Base-by-base conservation (phyloP, 148 eudicot genomes). In the Vaccinium myrtillus region DNA sequence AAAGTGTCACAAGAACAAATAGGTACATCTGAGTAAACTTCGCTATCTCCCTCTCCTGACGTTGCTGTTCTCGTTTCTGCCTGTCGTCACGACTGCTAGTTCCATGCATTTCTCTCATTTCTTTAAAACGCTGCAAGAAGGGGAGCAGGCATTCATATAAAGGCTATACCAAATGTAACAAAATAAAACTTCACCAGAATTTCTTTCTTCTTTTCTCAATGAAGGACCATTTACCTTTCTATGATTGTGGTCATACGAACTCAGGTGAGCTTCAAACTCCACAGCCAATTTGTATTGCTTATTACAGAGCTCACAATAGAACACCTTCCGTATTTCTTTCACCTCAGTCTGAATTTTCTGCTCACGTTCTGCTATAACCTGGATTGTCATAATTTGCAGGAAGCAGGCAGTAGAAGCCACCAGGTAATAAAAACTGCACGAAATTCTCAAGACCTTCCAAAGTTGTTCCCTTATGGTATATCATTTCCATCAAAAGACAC, bases 331-430 rank as follows among this genome's bases (percentile, higher is more conserved):
- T 88, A 96, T 96, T 87, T 97, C 99, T 84, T 95, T 94, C 88
- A 97, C 99, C 89, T 97, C 99, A 27, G 92, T 95, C 85, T 97
- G 96, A 89, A 94, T 97, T 92, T 94, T 95, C 85, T 94, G 96
- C 96, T 97, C 99, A 75, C 99, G 98, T 90, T 97, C 99, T 88
- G 99, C 99, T 83, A 97, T 85, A 88, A 97, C 99, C 99, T 96
- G 96, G 94, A 94, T 93, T 93, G 93, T 93, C 92, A 94, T 87
- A 92, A 96, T 91, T 91, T 93, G 99, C 98, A 97, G 90, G 95
- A 93, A 95, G 99, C 92, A 92, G 95, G 98, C 96, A 95, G 94
- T 90, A 97, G 96, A 95, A 95, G 92, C 98, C 98, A 94, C 98
- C 99, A 92, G 98, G 96, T 91, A 97, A 97, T 95, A 97, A 93